A percentile compares a stretch with the other conserved stretches of the same genome.
Conservation (phyloP, 331 rosid species). For the Saraca asoca region DNA sequence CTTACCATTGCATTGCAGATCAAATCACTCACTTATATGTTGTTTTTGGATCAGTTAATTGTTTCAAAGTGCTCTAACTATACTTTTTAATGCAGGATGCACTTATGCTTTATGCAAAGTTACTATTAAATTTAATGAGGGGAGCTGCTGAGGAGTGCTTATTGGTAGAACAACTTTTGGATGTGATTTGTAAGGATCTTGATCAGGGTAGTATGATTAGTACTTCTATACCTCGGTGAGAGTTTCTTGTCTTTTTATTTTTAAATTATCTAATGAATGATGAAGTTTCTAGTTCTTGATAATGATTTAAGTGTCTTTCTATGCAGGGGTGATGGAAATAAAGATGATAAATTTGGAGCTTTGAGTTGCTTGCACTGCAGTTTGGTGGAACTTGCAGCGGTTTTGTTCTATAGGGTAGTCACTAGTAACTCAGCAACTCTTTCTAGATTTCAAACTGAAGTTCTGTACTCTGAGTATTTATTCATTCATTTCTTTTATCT, state of each 20-base stretch:
- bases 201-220: conserved; percentile 69
- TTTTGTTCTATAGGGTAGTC: conserved; percentile 72
- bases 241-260: conserved; percentile 24
- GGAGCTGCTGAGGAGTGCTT: conserved; percentile 60
- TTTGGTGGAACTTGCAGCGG: conserved; percentile 87
- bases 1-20: conserved; percentile 28
- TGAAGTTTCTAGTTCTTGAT: conserved; percentile 29
- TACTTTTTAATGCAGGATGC: conserved; percentile 67
- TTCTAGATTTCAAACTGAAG: conserved; percentile 16
- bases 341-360: conserved; percentile 80
- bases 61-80: conserved; percentile 28
- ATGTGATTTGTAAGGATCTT: conserved; percentile 84
- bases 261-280: conserved; percentile 21
- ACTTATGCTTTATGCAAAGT: conserved; percentile 68
- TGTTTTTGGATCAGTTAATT: neutral
- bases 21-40: conserved; percentile 17
- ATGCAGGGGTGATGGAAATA: conserved; percentile 71
- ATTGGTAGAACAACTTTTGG: conserved; percentile 80
- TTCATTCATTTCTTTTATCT: conserved; percentile 10
- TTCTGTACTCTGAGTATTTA: conserved; percentile 22
- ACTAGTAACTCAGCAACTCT: conserved; percentile 26
- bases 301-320: conserved; percentile 29
- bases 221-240: conserved; percentile 61
- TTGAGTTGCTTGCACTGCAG: conserved; percentile 69
- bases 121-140: conserved; percentile 73